Evolutionary conservation across 371 early-diverging fungal species (phyloP), one percentile per base, ranked within the genome.

Genomic region (Chytridium lagenaria): DNA sequence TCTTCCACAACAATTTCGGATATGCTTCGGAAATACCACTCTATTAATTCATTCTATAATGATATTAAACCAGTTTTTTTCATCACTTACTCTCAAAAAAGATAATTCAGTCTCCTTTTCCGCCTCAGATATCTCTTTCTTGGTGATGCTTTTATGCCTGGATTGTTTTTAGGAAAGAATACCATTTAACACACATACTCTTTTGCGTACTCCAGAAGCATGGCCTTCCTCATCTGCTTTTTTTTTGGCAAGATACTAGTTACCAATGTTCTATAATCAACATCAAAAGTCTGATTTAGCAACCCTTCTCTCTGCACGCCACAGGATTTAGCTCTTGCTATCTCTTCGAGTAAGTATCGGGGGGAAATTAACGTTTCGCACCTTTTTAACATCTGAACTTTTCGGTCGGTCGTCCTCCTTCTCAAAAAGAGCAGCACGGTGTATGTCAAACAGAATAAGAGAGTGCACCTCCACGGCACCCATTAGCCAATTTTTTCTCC

Each of bases 1-100:
- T 83, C 83, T 64, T 83, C 82, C 2, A 74, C 33, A 1, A 78
- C 81, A 31, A 85, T 63, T 67, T 86, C 83, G n/a, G 68, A 37
- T 70, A 86, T 71, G 50, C 83, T 86, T 15, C 50, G 23, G 65
- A 68, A 78, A 68, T 86, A 86, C 80, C 82, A 84, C 12, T 86
- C 81, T n/a, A 74, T 72, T 52, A 86, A 61, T 3, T 80, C 72
- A 39, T 51, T 61, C 84, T 83, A 57, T 16, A 38, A 63, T 26
- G 26, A 23, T 12, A 37, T 12, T 37, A 59, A 49, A 49, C 31
- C 22, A 51, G 64, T 69, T 68, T 16, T 15, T 50, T 38, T 26
- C n/a, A 40, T 2, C n/a, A 12, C 15, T 64, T 57, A 82, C 78
- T 68, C 70, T 78, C 44, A 76, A 66, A 34, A 76, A 64, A 16